Evolutionary conservation across 2,329 filamentous ascomycete species (phyloP), one percentile per base, ranked within the genome.

Genomic region (Monilinia fructicola): DNA sequence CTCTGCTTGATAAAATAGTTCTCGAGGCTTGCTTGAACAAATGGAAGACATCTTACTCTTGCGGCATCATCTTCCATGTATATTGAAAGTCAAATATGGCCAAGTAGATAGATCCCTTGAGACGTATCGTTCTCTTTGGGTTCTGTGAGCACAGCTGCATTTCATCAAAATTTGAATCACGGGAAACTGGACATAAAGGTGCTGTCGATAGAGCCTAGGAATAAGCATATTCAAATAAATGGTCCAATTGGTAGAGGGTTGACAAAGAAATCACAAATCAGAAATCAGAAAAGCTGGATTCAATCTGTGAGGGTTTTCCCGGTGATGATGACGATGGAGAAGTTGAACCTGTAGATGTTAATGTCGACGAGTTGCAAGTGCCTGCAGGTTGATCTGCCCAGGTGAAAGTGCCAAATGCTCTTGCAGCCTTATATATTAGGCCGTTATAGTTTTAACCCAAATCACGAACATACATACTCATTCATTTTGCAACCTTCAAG

Each of bases 381-480:
- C 12, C 26, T 40, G 9, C 4, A 28, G 12, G 23, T 35, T 6
- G 9, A 35, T 7, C 31, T 35, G 31, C 31, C 5, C 31, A 35
- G 31, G 31, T 35, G 31, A 35, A 35, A 35, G 31, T 35, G 5
- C 31, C 31, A 35, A 35, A 35, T 35, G 9, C 31, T 35, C 6
- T 35, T 6, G 31, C 21, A 35, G 14, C 56, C 56, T 60, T 38
- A 42, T 23, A 60, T 60, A 6, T 60, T 12, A 60, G 56, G 56
- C 28, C 14, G 1, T 0, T 23, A 46, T n/a, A 11, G 16, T 23
- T 21, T 11, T 7, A 28, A 53, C 12, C 14, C 18, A 2, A 6
- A 28, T 14, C 23, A 14, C 12, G 9, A 23, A 31, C 26, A 31
- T 18, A 31, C 26, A 31, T 18, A 26, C 5, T 14, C 38, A 2